These are phyloP conservation scores for Tulasnella sp. DNA, from an alignment of 768 basidiomycete species.

Conservation along the genomic window DNA sequence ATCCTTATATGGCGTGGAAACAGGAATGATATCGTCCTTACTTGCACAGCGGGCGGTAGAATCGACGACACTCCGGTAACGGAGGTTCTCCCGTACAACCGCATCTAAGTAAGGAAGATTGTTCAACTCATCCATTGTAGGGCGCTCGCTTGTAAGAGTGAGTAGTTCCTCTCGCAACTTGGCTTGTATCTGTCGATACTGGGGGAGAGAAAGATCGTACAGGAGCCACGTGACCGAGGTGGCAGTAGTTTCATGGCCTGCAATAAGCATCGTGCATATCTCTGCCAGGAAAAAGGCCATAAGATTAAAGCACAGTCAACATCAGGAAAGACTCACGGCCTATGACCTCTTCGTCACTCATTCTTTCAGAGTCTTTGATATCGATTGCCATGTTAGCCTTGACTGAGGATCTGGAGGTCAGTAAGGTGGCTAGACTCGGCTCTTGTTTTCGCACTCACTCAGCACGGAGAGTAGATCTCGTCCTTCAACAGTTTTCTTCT, in stretches of 20 bases:
- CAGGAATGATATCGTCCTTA: conserved; percentile 27
- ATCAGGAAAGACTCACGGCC: conserved; percentile 32
- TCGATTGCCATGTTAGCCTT: conserved; percentile 41
- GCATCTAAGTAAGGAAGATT: conserved; percentile 38
- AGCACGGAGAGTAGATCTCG: conserved; percentile 15
- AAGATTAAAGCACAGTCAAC: background rate
- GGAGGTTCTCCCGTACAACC: conserved; percentile 33
- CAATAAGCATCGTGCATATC: conserved; percentile 58
- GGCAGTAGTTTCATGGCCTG: conserved; percentile 56
- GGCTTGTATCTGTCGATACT: conserved; percentile 48
- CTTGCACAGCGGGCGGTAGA: conserved; percentile 6
- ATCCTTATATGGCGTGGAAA: conserved; percentile 29
- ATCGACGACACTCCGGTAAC: conserved; percentile 18
- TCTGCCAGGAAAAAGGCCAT: conserved; percentile 40
- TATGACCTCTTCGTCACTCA: conserved; percentile 40
- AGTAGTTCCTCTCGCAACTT: conserved; percentile 60
- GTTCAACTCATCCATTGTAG: conserved; percentile 34
- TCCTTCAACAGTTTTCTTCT: conserved; percentile 4
- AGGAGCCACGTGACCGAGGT: conserved; percentile 57
- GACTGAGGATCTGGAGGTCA: conserved; percentile 33
- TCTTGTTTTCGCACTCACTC: background rate
- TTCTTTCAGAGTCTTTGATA: conserved; percentile 36
- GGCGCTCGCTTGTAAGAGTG: conserved; percentile 30
- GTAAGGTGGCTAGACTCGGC: background rate
- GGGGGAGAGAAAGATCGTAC: conserved; percentile 46